Conservation (phyloP, 2,329 filamentous ascomycete genomes). For the Lecanicillium sp. region DNA sequence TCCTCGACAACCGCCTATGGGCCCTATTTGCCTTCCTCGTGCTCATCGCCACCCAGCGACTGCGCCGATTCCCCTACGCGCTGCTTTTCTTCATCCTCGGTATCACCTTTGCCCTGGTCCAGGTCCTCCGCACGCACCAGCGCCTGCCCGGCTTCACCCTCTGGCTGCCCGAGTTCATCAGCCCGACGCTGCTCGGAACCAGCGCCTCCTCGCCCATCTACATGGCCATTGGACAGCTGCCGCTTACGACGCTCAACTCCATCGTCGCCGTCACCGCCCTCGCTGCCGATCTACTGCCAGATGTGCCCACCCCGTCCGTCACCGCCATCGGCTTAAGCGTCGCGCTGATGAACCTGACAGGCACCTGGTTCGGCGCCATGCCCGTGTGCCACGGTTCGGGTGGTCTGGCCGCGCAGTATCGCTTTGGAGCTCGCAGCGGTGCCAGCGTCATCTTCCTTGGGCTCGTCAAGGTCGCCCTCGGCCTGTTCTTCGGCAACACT, state of each 20-base stretch:
- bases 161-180: constrained; percentile 52
- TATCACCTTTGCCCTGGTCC: constrained; percentile 53
- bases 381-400: constrained; percentile 91
- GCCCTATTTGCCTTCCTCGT: constrained; percentile 65
- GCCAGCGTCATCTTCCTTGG: constrained; percentile 78
- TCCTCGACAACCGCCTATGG: constrained; percentile 75
- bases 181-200: constrained; percentile 27
- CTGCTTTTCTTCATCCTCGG: constrained; percentile 65
- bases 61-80: constrained; percentile 69
- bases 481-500: constrained; percentile 66
- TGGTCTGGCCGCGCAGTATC: constrained; percentile 82
- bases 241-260: constrained; percentile 87
- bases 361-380: constrained; percentile 93
- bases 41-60: constrained; percentile 61
- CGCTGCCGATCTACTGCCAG: constrained; percentile 68
- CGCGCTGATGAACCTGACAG: constrained; percentile 72
- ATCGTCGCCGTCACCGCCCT: constrained; percentile 82
- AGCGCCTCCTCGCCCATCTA: constrained; percentile 32
- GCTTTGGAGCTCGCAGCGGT: constrained; percentile 86
- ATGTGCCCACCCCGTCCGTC: constrained; percentile 59
- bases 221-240: constrained; percentile 78
- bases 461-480: constrained; percentile 66
- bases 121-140: constrained; percentile 26
- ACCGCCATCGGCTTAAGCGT: constrained; percentile 78
- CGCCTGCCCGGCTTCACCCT: constrained; percentile 47